Conservation (phyloP, 371 early-diverging fungal genomes). For the Rhizopus sp. region DNA sequence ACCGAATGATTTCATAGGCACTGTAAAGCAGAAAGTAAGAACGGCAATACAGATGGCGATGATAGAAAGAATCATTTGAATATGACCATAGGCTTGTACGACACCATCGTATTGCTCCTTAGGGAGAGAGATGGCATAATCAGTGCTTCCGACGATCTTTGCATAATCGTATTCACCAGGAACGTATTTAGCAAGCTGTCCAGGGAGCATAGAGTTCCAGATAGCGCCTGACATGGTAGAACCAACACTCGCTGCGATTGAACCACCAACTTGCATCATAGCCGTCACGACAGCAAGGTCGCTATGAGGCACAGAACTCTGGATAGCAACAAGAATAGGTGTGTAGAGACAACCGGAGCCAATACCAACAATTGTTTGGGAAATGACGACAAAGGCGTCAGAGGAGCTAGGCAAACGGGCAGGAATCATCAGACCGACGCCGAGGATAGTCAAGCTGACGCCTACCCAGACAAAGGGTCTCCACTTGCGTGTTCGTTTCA, state of each 20-base stretch:
- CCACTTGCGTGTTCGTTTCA: slow-evolving; percentile 48
- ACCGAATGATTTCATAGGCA: slow-evolving; percentile 47
- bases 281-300: slow-evolving; percentile 45
- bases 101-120: slow-evolving; percentile 33
- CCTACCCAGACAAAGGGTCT: slow-evolving; percentile 58
- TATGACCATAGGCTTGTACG: slow-evolving; percentile 32
- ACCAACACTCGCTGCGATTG: slow-evolving; percentile 40
- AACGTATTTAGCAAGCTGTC: slow-evolving; percentile 31
- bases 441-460: slow-evolving; percentile 56
- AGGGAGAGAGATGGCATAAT: slow-evolving; percentile 28
- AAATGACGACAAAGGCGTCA: slow-evolving; percentile 35
- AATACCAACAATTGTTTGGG: slow-evolving; percentile 43
- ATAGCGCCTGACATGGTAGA: slow-evolving; percentile 42
- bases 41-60: slow-evolving; percentile 33
- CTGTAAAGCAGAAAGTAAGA: slow-evolving; percentile 30
- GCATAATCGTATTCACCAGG: slow-evolving; percentile 39
- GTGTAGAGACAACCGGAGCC: slow-evolving; percentile 38
- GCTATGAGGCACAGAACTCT: slow-evolving; percentile 39
- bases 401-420: slow-evolving; percentile 41
- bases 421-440: slow-evolving; percentile 47
- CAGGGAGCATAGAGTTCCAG: slow-evolving; percentile 44
- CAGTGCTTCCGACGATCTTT: slow-evolving; percentile 30
- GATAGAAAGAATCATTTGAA: slow-evolving; percentile 34
- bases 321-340: slow-evolving; percentile 37
- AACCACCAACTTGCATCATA: slow-evolving; percentile 37